A percentile compares a stretch with the other conserved stretches of the same genome.
Evolutionary conservation across 192 early-diverging fungal species (phyloP).

Genomic region (Glomus cerebriforme): DNA sequence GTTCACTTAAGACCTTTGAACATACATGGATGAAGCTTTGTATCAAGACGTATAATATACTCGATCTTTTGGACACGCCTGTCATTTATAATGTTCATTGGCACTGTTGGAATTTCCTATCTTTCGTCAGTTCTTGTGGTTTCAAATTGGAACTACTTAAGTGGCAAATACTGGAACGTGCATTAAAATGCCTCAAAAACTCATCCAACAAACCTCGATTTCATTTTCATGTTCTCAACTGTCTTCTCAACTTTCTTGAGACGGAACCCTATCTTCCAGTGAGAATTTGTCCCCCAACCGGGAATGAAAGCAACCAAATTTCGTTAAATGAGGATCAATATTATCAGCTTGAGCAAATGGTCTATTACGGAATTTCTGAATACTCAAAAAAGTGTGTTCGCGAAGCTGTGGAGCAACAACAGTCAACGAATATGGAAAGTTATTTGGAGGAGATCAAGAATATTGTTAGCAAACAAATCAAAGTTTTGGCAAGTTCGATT

Average conservation of each 20-base stretch:
- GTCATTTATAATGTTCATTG: not conserved
- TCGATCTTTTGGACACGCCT: not conserved
- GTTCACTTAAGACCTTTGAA: not conserved
- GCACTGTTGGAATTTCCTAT: not conserved
- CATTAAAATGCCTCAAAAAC: not conserved
- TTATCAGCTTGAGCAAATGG: not conserved
- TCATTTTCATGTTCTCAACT: constrained; percentile 2
- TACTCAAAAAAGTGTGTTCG: constrained; percentile 2
- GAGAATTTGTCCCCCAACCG: not conserved
- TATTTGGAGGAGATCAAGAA: not conserved
- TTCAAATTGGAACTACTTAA: not conserved
- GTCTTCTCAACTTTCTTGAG: constrained; percentile 5
- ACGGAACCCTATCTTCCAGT: not conserved
- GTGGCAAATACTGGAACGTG: not conserved
- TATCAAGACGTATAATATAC: constrained; percentile 7
- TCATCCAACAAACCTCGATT: not conserved
- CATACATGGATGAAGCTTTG: not conserved
- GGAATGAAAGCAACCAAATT: not conserved
- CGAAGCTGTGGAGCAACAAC: not conserved
- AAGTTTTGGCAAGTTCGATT: not conserved
- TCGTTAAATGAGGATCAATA: not conserved
- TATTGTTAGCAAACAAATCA: not conserved
- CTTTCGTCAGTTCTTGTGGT: not conserved
- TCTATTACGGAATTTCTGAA: not conserved
- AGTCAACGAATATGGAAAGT: not conserved